phyloP scores from a whole-genome alignment of 768 basidiomycete species.

The Rhodosporidiobolus sp. region DNA sequence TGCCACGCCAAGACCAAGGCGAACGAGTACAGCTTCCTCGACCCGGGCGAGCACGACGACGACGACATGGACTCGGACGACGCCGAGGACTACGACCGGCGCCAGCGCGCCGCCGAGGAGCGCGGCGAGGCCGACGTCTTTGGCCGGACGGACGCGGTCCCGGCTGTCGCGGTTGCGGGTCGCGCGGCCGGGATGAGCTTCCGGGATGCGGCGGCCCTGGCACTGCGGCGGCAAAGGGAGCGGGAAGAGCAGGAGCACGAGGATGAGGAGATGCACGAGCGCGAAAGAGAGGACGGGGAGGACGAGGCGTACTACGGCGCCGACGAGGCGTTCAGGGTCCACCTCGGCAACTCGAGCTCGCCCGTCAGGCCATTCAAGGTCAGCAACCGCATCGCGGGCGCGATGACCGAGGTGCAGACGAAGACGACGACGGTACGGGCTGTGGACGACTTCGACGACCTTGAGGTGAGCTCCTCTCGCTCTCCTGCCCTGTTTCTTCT shows the following conservation, averaged over 20 bases:
- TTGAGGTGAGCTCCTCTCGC: constrained; percentile 14
- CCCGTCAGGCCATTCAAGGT: constrained; percentile 4
- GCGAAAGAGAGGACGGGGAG: not conserved
- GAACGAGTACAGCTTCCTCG: constrained; percentile 5
- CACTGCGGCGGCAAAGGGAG: not conserved
- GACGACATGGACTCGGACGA: not conserved
- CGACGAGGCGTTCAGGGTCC: not conserved
- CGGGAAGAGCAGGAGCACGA: not conserved
- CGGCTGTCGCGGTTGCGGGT: not conserved
- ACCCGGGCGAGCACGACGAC: not conserved
- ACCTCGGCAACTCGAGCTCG: constrained; percentile 13
- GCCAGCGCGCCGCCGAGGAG: not conserved
- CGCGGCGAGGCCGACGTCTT: not conserved
- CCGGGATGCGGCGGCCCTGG: not conserved
- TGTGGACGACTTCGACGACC: constrained; percentile 7
- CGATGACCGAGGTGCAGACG: not conserved
- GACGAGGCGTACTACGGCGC: not conserved
- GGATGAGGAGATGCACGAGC: not conserved
- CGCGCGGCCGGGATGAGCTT: not conserved
- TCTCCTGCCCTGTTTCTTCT: too few relatives aligned
- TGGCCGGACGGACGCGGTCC: not conserved
- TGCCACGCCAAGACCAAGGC: not conserved
- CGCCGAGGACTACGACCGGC: not conserved
- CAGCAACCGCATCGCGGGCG: constrained; percentile 6
- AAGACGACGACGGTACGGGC: not conserved